These are phyloP conservation scores for Quercus mongolica DNA, from an alignment of 306 rosid species.

Conservation along the genomic window DNA sequence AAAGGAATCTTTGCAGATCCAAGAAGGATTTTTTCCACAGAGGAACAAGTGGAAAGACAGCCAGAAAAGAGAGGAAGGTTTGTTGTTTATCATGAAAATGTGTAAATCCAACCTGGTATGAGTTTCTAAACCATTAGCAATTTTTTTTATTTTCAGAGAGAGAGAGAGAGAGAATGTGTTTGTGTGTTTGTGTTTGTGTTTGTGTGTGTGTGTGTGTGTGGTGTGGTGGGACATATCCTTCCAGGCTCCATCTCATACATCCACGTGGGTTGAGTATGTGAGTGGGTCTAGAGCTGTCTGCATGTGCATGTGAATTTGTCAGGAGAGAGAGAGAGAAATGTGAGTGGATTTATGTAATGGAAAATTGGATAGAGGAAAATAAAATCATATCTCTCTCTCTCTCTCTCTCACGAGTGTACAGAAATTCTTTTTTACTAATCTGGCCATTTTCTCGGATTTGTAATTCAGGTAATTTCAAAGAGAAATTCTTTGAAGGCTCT, in stretches of 20 bases:
- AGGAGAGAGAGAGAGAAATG: constrained; percentile 3
- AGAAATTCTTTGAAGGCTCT: too few species aligned
- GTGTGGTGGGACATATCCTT: constrained; percentile 27
- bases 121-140: constrained; percentile 26
- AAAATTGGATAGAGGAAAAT: not conserved
- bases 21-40: constrained; percentile 27
- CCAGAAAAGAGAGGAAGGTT: constrained; percentile 31
- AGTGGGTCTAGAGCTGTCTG: constrained; percentile 65
- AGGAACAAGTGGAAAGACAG: constrained; percentile 35
- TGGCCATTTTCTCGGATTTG: too few species aligned
- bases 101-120: constrained; percentile 39
- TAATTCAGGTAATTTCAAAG: too few species aligned
- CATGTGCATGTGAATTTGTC: constrained; percentile 88
- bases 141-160: not conserved
- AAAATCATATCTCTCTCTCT: not conserved
- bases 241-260: constrained; percentile 31
- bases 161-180: constrained; percentile 4
- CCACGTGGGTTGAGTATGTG: constrained; percentile 57
- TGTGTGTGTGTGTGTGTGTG: constrained; percentile 29
- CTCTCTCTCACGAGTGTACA: too few species aligned
- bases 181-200: not conserved
- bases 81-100: constrained; percentile 29
- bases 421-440: too few species aligned
- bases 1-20: constrained; percentile 43
- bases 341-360: not conserved